Percentiles rank a stretch among this genome's conserved stretches.
Conservation (phyloP, 1,284 basidiomycete species). For the Trichosporon sp. region DNA sequence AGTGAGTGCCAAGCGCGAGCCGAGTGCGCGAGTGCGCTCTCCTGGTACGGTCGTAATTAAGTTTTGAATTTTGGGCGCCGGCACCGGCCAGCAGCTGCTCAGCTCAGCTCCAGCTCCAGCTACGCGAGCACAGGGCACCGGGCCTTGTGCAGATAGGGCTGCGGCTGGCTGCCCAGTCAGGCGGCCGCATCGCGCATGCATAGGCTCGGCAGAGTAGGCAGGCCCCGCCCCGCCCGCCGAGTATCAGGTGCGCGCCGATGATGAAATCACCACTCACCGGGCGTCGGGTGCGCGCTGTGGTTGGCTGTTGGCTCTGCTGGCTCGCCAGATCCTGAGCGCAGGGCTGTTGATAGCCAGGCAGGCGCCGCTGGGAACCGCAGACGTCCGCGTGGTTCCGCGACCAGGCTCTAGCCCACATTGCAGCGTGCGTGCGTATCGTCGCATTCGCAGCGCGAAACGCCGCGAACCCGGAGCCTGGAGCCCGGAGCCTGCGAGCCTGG, state of each 20-base stretch:
- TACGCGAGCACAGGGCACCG: too few species aligned
- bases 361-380: too few species aligned
- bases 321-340: not conserved
- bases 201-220: too few species aligned
- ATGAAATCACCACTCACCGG: not conserved
- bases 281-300: not conserved
- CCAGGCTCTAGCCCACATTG: too few species aligned
- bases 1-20: not conserved
- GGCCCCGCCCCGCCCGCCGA: not conserved
- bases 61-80: not conserved
- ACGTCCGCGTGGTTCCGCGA: not conserved
- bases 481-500: too few species aligned
- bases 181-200: not conserved
- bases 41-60: not conserved
- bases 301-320: not conserved
- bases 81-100: not conserved
- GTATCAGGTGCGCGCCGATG: not conserved
- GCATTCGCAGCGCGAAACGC: not conserved
- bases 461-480: too few species aligned
- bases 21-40: not conserved
- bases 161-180: not conserved
- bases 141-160: too few species aligned
- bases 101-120: too few species aligned
- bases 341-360: not conserved
- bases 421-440: not conserved